These are phyloP conservation scores for Cinnamomum micranthum DNA, from an alignment of 164 flowering plant species.

Conservation along the genomic window DNA sequence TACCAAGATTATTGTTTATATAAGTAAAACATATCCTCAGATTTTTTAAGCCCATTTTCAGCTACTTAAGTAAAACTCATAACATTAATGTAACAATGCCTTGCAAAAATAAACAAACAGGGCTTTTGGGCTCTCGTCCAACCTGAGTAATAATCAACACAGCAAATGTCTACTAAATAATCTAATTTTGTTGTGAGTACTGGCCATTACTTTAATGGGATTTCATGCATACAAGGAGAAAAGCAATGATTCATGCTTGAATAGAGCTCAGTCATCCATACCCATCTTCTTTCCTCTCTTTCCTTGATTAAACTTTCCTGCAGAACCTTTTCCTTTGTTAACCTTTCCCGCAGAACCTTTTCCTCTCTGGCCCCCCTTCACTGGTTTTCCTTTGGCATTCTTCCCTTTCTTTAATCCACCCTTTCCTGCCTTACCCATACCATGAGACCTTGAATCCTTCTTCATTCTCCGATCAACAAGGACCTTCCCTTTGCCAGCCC, in stretches of 20 bases:
- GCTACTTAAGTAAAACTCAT: too few species aligned
- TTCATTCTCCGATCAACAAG: slow-evolving; percentile 90
- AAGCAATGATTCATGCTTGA: background rate
- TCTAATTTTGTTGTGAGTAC: too few species aligned
- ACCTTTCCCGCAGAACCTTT: slow-evolving; percentile 38
- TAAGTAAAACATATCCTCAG: too few species aligned
- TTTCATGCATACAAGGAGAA: background rate
- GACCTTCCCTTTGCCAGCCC: slow-evolving; percentile 75
- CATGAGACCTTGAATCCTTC: slow-evolving; percentile 61
- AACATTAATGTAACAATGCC: too few species aligned
- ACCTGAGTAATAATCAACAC: too few species aligned
- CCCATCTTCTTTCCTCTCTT: background rate
- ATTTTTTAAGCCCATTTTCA: too few species aligned
- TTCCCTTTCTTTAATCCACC: slow-evolving; percentile 52
- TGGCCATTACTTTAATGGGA: too few species aligned
- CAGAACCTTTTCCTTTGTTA: slow-evolving; percentile 13
- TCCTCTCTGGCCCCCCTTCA: slow-evolving; percentile 33
- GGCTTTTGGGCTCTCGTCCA: too few species aligned
- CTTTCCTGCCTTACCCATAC: slow-evolving; percentile 50
- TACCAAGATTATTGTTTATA: too few species aligned
- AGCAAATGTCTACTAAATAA: too few species aligned
- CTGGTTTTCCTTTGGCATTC: slow-evolving; percentile 24
- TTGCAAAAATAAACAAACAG: too few species aligned
- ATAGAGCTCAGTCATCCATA: background rate
- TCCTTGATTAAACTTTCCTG: background rate